phyloP scores from a whole-genome alignment of 345 rosid species.

The Eutrema heterophyllum region DNA sequence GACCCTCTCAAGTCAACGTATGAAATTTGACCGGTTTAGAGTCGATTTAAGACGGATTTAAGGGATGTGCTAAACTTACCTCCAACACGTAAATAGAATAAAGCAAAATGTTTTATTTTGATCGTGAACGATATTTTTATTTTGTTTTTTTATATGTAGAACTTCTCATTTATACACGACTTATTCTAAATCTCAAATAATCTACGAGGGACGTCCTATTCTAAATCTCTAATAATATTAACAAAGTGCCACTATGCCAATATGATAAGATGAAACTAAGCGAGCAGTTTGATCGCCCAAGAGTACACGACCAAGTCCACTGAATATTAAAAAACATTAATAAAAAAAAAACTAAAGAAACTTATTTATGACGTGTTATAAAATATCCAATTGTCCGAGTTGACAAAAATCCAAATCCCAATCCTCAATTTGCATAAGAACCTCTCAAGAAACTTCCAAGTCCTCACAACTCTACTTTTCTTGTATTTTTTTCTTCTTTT shows the following conservation, averaged over 20 bases:
- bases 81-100: too few species aligned
- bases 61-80: too few species aligned
- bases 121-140: too few species aligned
- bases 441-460: slow-evolving; percentile 9
- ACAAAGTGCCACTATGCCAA: neutral
- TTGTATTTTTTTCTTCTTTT: neutral
- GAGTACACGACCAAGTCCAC: slow-evolving; percentile 17
- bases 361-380: neutral
- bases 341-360: neutral
- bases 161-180: too few species aligned
- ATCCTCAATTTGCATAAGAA: neutral
- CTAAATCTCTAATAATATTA: neutral
- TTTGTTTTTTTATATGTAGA: too few species aligned
- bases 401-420: neutral
- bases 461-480: neutral
- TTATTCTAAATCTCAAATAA: too few species aligned
- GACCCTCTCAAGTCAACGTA: too few species aligned
- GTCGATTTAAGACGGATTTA: too few species aligned
- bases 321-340: neutral
- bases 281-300: neutral
- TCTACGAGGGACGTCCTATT: neutral
- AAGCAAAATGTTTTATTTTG: too few species aligned
- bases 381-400: neutral
- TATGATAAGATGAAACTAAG: neutral
- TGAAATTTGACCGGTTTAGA: too few species aligned